These are phyloP conservation scores for Letharia lupina DNA, from an alignment of 495 filamentous ascomycete genomes.

Conservation along the genomic window DNA sequence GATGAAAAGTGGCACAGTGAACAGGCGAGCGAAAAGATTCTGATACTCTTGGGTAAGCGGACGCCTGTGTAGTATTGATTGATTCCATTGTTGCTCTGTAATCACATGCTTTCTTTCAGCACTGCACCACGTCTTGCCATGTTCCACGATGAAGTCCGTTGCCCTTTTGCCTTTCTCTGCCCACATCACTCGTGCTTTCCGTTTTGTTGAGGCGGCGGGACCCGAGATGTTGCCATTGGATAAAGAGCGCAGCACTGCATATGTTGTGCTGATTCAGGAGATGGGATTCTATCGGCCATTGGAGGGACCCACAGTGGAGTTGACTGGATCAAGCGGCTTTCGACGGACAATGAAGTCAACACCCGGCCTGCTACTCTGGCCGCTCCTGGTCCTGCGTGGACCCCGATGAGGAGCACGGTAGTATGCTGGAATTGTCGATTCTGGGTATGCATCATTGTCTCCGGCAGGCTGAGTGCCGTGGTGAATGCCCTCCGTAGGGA, in stretches of 20 bases:
- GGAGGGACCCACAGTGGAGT: not conserved
- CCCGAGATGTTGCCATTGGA: not conserved
- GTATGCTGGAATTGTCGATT: no score
- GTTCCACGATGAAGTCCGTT: not conserved
- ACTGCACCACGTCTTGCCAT: not conserved
- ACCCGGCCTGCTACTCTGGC: not conserved
- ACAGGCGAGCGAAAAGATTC: no score
- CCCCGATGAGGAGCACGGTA: no score
- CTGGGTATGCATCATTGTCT: no score
- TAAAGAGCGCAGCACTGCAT: not conserved
- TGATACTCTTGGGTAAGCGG: not conserved
- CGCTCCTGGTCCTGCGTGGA: no score
- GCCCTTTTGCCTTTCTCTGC: not conserved
- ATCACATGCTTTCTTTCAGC: not conserved
- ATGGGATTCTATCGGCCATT: no score
- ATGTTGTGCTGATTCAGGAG: not conserved
- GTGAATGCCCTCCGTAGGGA: no score
- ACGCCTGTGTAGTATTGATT: not conserved
- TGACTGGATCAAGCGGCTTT: not conserved
- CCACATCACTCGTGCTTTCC: not conserved
- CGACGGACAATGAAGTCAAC: not conserved
- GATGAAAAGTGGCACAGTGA: no score
- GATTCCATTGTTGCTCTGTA: not conserved
- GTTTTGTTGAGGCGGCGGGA: not conserved
- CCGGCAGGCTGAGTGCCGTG: no score